Conservation (phyloP, 306 rosid genomes). For the Fragaria ananassa region DNA sequence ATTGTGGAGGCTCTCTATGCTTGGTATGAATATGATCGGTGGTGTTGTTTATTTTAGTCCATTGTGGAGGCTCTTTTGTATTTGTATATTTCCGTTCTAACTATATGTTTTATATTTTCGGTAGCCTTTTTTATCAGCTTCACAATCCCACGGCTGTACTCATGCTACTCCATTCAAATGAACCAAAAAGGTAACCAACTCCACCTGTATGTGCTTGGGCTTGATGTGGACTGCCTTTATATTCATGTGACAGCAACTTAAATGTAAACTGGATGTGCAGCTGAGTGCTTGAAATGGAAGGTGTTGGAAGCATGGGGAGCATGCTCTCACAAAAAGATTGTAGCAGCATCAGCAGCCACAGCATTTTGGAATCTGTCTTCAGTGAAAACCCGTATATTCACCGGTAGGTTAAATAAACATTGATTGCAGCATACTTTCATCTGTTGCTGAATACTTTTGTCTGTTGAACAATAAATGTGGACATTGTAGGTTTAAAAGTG, state of each 20-base stretch:
- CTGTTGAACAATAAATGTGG: not conserved
- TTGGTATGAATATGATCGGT: slow-evolving; percentile 53
- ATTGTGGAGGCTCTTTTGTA: not conserved
- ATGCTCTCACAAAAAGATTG: slow-evolving; percentile 79
- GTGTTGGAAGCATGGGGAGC: slow-evolving; percentile 62
- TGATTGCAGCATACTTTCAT: not conserved
- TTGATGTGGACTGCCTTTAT: slow-evolving; percentile 1
- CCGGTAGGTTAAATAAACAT: slow-evolving; percentile 40
- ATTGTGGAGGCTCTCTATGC: slow-evolving; percentile 65
- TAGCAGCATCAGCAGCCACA: slow-evolving; percentile 44
- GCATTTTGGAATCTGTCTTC: slow-evolving; percentile 82
- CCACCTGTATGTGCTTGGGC: not conserved
- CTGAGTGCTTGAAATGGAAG: slow-evolving; percentile 44
- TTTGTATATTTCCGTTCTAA: not conserved
- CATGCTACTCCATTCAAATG: slow-evolving; percentile 57
- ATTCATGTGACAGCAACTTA: slow-evolving; percentile 12
- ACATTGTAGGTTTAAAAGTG: not conserved
- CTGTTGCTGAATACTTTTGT: not conserved
- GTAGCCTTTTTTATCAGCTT: slow-evolving; percentile 76
- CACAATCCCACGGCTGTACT: slow-evolving; percentile 73
- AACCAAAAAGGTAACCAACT: slow-evolving; percentile 50
- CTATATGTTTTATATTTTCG: not conserved
- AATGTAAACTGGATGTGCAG: slow-evolving; percentile 37
- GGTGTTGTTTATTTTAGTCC: slow-evolving; percentile 1
- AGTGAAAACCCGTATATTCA: slow-evolving; percentile 61